Evolutionary conservation across 805 yeast species (phyloP), one percentile per base, ranked within the genome.

Genomic region (Myxozyma nipponensis): DNA sequence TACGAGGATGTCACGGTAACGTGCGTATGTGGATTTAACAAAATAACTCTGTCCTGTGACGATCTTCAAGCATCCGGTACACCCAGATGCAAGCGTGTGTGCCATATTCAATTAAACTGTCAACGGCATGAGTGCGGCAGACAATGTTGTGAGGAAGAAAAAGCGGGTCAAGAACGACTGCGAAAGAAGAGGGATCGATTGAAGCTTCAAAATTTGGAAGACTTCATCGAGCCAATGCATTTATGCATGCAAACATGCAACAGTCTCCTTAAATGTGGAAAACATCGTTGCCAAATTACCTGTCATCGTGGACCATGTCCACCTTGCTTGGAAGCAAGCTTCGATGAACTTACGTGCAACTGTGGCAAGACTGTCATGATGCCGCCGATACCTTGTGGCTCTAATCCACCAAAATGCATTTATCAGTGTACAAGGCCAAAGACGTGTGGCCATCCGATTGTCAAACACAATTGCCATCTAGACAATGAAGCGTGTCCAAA

Each of bases 21-120:
- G 40, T 89, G 96, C 66, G 65, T 74, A 0, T 89, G 97, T 67
- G 78, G 78, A 1, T 73, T 74, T 60, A 58, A 56, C 26, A 25
- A 44, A 34, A 47, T 60, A 24, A 49, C 46, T 1, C 37, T 55
- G 18, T 41, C 45, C 21, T 58, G 59, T 21, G 41, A 39, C 35
- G 48, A 50, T 17, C 39, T 54, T 19, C n/a, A n/a, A n/a, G 37
- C 9, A 7, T 24, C 35, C 21, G 58, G 56, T 32, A 58, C 53
- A 7, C 88, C 96, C 17, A 69, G 66, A 28, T 89, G 97, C 69
- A 68, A 66, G 3, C 79, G 81, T 44, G 83, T 82, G 63, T 90
- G 96, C 66, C 77, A 80, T 40, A 85, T 88, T 0, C 67, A 82
- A 43, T 74, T 85, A 66, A 84, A 81, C 53, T 89, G 97, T 65